A percentile compares a stretch with the other conserved stretches of the same genome.
Evolutionary conservation across 441 rosid genomes (phyloP).

Genomic region (Syzygium syzygioides): DNA sequence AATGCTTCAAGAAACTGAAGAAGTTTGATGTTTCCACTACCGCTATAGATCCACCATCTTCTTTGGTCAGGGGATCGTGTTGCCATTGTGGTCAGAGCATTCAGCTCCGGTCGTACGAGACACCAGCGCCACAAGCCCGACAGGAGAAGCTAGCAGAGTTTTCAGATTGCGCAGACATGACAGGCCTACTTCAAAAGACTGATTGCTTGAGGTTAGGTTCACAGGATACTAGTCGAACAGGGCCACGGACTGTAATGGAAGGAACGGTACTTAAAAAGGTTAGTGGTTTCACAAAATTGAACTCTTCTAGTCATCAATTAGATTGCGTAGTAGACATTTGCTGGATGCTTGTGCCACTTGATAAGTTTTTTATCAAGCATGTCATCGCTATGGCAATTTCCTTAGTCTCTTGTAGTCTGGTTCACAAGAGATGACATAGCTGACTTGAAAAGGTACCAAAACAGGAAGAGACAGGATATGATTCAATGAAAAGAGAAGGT

Average conservation of each 20-base stretch:
- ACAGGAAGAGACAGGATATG: slow-evolving; percentile 17
- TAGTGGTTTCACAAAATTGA: not conserved
- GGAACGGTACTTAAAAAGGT: slow-evolving; percentile 23
- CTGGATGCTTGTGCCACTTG: not conserved
- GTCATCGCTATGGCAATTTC: slow-evolving; percentile 13
- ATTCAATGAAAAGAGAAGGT: slow-evolving; percentile 11
- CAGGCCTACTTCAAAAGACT: slow-evolving; percentile 16
- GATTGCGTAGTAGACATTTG: not conserved
- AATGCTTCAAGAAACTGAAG: slow-evolving; percentile 16
- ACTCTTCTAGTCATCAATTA: not conserved
- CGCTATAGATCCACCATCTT: not conserved
- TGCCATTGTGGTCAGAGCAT: not conserved
- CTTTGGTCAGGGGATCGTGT: not conserved
- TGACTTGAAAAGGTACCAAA: slow-evolving; percentile 5
- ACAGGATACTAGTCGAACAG: slow-evolving; percentile 4
- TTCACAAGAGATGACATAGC: slow-evolving; percentile 22
- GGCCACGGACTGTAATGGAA: slow-evolving; percentile 17
- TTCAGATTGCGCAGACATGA: slow-evolving; percentile 14
- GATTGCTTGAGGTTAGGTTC: slow-evolving; percentile 6
- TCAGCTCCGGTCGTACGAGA: not conserved
- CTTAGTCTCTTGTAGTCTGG: slow-evolving; percentile 27
- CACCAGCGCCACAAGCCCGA: not conserved
- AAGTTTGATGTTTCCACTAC: slow-evolving; percentile 10
- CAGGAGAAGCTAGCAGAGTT: slow-evolving; percentile 11
- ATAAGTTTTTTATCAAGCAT: not conserved